Evolutionary conservation across 257 asterid species (phyloP).

Genomic region (Primulina huaijiensis): DNA sequence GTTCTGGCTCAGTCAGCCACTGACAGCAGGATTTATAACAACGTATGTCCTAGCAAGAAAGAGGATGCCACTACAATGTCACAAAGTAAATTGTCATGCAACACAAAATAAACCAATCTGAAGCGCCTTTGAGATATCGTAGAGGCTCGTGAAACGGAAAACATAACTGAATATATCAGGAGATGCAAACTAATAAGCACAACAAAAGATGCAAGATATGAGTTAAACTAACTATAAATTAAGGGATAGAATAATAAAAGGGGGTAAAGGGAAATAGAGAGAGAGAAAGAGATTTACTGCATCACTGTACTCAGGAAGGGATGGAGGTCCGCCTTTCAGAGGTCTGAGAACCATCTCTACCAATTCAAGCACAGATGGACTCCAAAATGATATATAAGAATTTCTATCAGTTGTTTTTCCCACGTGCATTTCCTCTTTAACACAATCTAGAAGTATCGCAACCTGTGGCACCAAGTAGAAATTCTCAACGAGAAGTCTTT

Average conservation of each 20-base stretch:
- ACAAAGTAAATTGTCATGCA: not conserved
- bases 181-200: not conserved
- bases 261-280: conserved; percentile 8
- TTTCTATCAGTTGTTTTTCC: conserved; percentile 36
- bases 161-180: not conserved
- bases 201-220: not conserved
- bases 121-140: not conserved
- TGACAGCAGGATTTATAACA: no score
- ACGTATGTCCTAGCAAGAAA: no score
- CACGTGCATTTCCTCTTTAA: conserved; percentile 62
- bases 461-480: conserved; percentile 39
- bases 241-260: not conserved
- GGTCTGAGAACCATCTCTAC: conserved; percentile 76
- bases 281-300: conserved; percentile 55
- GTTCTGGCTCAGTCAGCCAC: no score
- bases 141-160: not conserved
- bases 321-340: conserved; percentile 85
- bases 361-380: conserved; percentile 59
- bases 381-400: conserved; percentile 52
- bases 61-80: not conserved
- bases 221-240: not conserved
- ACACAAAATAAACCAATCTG: not conserved
- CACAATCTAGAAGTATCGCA: conserved; percentile 68
- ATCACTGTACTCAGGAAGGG: conserved; percentile 79
- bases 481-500: conserved; percentile 1